These are phyloP conservation scores for Pleurotus pulmonarius DNA, from an alignment of 768 basidiomycete species.

Conservation along the genomic window DNA sequence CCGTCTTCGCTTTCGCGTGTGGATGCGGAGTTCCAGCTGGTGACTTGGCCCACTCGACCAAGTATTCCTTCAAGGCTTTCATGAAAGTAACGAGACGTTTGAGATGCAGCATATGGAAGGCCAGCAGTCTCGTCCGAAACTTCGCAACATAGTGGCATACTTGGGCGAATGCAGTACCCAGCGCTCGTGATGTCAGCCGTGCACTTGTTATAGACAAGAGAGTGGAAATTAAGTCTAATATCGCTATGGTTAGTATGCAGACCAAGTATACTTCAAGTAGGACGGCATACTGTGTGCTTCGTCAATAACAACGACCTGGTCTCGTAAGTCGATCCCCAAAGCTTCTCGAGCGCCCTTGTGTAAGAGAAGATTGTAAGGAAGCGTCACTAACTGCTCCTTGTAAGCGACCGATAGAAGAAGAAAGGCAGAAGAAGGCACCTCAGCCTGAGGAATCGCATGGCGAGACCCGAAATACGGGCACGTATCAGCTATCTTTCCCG, in stretches of 20 bases:
- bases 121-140: constrained; percentile 74
- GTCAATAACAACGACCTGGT: constrained; percentile 88
- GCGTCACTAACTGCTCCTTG: constrained; percentile 65
- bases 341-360: constrained; percentile 82
- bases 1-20: constrained; percentile 26
- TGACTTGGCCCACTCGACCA: constrained; percentile 49
- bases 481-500: constrained; percentile 63
- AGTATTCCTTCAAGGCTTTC: constrained; percentile 60
- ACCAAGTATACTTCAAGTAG: no score
- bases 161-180: constrained; percentile 67
- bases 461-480: constrained; percentile 96
- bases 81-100: constrained; percentile 76
- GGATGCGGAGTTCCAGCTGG: constrained; percentile 11
- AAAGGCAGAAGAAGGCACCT: constrained; percentile 48
- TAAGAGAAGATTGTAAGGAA: constrained; percentile 92
- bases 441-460: constrained; percentile 83
- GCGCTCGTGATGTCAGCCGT: constrained; percentile 50
- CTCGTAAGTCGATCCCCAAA: constrained; percentile 78
- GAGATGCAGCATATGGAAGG: constrained; percentile 72
- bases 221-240: constrained; percentile 81
- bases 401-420: not conserved
- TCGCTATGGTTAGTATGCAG: not conserved
- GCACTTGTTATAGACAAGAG: constrained; percentile 83
- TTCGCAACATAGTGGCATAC: constrained; percentile 72
- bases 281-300: constrained; percentile 88